Evolutionary conservation across 805 yeast genomes (phyloP), one percentile per base, ranked within the genome.

Genomic region (Candida ovalis): DNA sequence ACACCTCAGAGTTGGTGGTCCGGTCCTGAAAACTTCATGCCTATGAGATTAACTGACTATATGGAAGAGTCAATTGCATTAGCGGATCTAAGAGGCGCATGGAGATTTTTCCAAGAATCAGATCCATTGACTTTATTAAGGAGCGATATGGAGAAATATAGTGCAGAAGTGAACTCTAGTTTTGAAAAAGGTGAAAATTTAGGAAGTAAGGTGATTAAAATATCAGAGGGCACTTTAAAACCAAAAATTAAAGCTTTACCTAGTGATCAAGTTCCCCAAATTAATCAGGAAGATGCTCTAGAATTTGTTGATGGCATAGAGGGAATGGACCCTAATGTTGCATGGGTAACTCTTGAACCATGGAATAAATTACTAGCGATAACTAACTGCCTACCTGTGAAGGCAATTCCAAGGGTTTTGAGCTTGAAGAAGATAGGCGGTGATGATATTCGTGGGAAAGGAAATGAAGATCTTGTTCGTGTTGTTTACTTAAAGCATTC

Each of bases 11-110:
- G 68, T 47, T 67, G 72, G 62, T 79, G 80, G 80, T 71, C 63
- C 53, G 84, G 84, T 0, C 81, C 81, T 12, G 64, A 64, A 43
- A 60, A 69, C 38, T 73, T 68, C 59, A 63, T 58, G 52, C 82
- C 83, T 1, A 75, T 78, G 80, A 58, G 30, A 9, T 55, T 66
- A 42, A 25, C 52, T 7, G 49, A 51, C 28, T 47, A 58, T n/a
- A 46, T 56, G 50, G 54, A 54, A 24, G 43, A 49, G 15, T 46
- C 54, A 24, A 48, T 46, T 28, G 48, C 55, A 6, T 51, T 57
- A 50, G 55, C 52, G 23, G 58, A 51, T 12, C 51, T 53, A 36
- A 19, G 25, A 18, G 35, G 13, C 15, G 4, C 24, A 9, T 25
- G 37, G 35, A 17, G 25, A 10, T 13, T 23, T 13, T 27, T 33